These are phyloP conservation scores for Neurospora hispaniola DNA, from an alignment of 495 filamentous ascomycete genomes.

Conservation along the genomic window DNA sequence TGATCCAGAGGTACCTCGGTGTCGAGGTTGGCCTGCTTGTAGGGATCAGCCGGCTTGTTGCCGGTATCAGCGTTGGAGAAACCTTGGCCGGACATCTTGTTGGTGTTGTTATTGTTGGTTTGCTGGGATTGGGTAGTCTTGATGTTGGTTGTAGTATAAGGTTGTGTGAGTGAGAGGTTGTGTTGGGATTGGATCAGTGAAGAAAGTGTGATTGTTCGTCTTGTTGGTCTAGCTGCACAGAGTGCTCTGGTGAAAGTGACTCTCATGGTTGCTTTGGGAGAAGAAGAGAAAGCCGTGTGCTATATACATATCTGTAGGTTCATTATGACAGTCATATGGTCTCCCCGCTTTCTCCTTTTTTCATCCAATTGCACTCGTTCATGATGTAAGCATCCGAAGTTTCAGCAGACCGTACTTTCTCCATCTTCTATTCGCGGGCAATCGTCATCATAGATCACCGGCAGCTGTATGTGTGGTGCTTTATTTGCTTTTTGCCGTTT, in stretches of 20 bases:
- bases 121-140: not conserved
- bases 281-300: not conserved
- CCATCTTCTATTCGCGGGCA: not conserved
- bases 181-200: not conserved
- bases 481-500: not conserved
- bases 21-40: constrained; percentile 62
- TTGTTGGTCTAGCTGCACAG: not conserved
- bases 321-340: not conserved
- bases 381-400: not conserved
- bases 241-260: not conserved
- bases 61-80: constrained; percentile 52
- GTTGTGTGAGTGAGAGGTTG: not conserved
- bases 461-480: not conserved
- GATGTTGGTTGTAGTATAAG: not conserved
- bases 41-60: constrained; percentile 58
- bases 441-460: not conserved
- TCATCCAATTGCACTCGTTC: not conserved
- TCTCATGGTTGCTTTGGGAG: not conserved
- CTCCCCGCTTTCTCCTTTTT: not conserved
- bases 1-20: constrained; percentile 52
- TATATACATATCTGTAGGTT: not conserved
- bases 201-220: not conserved
- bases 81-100: constrained; percentile 18
- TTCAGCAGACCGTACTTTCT: not conserved
- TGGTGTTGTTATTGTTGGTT: not conserved